Conservation (phyloP, 768 basidiomycete species). For the Neoboletus subvelutipes region DNA sequence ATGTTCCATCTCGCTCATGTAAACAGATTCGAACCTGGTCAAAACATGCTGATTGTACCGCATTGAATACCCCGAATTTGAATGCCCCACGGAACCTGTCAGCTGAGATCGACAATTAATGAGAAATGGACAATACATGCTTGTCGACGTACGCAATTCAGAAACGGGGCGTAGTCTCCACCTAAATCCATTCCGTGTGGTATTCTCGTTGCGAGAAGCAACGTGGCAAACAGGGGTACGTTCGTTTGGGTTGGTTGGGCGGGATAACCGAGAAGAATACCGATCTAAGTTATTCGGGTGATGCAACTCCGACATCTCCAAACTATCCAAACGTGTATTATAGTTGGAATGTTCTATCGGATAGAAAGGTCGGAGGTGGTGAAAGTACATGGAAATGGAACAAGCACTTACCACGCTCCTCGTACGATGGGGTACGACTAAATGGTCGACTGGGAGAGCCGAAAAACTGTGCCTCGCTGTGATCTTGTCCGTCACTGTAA, state of each 20-base stretch:
- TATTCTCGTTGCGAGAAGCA: neutral
- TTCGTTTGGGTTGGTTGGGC: neutral
- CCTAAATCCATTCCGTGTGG: constrained; percentile 42
- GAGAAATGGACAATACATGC: neutral
- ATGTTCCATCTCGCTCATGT: neutral
- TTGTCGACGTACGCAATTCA: constrained; percentile 54
- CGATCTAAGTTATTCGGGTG: neutral
- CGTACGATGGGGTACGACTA: neutral
- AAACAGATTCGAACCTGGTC: constrained; percentile 49
- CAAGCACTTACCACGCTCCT: constrained; percentile 3
- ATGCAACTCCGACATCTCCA: neutral
- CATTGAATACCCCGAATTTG: constrained; percentile 90
- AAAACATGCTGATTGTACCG: constrained; percentile 84
- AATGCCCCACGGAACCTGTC: constrained; percentile 79
- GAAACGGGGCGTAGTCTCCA: constrained; percentile 68
- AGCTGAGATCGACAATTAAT: constrained; percentile 46
- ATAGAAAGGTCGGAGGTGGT: neutral
- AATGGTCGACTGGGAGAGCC: neutral
- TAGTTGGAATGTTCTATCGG: constrained; percentile 5
- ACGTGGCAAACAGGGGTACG: neutral
- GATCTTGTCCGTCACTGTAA: constrained; percentile 1
- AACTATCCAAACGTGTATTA: neutral
- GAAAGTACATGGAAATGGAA: neutral
- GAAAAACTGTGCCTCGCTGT: neutral
- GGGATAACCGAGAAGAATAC: neutral